phyloP scores from a whole-genome alignment of 768 basidiomycete genomes.

The Naganishia vaughanmartiniae region DNA sequence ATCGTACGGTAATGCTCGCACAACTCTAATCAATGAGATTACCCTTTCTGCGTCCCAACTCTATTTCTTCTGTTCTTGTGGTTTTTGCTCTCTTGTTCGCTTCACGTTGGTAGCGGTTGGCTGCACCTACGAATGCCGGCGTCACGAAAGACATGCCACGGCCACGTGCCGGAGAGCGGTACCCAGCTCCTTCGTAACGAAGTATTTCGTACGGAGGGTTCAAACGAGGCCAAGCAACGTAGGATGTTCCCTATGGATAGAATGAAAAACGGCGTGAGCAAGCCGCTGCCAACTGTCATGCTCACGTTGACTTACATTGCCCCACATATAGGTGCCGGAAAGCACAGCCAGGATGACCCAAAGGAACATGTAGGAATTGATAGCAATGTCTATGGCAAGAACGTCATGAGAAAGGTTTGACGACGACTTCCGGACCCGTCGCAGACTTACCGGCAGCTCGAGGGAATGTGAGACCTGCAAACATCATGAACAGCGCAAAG shows the following conservation, averaged over 20 bases:
- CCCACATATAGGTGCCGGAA: constrained; percentile 67
- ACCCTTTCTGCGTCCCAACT: constrained; percentile 77
- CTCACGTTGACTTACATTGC: constrained; percentile 45
- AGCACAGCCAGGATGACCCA: constrained; percentile 65
- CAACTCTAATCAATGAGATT: constrained; percentile 49
- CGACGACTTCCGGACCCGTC: neutral
- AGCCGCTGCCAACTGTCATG: neutral
- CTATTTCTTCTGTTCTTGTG: constrained; percentile 65
- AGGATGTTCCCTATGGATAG: constrained; percentile 74
- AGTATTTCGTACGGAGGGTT: constrained; percentile 74
- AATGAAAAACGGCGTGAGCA: neutral
- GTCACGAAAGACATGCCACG: constrained; percentile 56
- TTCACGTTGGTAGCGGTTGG: constrained; percentile 53
- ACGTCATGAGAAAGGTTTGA: neutral
- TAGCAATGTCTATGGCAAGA: constrained; percentile 66
- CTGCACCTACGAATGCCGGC: constrained; percentile 52
- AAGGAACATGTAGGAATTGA: constrained; percentile 77
- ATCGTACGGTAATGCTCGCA: neutral
- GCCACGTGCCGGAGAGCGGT: constrained; percentile 71
- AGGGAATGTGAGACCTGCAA: constrained; percentile 79
- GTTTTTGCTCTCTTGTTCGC: constrained; percentile 15
- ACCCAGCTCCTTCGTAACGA: constrained; percentile 85
- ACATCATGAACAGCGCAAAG: constrained; percentile 83
- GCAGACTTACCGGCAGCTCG: constrained; percentile 52
- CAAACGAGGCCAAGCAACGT: constrained; percentile 90